Evolutionary conservation across 75 land plant genomes (phyloP).

Genomic region (Picea glauca): DNA sequence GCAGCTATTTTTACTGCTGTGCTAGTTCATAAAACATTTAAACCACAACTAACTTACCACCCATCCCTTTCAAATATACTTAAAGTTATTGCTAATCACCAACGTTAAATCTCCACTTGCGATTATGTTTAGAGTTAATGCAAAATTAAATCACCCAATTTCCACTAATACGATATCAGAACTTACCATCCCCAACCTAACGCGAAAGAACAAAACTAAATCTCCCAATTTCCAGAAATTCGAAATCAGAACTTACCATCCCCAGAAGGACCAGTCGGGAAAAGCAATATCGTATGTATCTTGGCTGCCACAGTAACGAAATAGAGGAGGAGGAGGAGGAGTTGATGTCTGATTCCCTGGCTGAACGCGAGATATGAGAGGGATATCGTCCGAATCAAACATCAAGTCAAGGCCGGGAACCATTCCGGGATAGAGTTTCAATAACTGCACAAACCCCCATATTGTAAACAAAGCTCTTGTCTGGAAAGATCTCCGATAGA

Average conservation of each 20-base stretch:
- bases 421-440: constrained; percentile 47
- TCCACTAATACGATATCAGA: too few species aligned
- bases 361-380: constrained; percentile 13
- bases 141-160: too few species aligned
- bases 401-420: constrained; percentile 62
- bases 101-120: too few species aligned
- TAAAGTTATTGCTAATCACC: too few species aligned
- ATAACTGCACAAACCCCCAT: constrained; percentile 58
- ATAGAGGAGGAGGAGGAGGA: constrained; percentile 54
- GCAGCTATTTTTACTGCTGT: too few species aligned
- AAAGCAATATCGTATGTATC: constrained; percentile 28
- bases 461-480: constrained; percentile 52
- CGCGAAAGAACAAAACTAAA: too few species aligned
- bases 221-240: too few species aligned
- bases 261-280: constrained; percentile 43
- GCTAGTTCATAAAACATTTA: too few species aligned
- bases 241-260: constrained; percentile 38
- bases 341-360: neutral
- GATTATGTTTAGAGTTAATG: too few species aligned
- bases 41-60: too few species aligned
- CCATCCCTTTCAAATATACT: too few species aligned
- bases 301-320: constrained; percentile 44
- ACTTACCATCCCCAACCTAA: too few species aligned
- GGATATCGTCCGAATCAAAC: constrained; percentile 54
- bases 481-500: constrained; percentile 33